Evolutionary conservation across 805 yeast genomes (phyloP).

Genomic region (Pichia cephalocereana): DNA sequence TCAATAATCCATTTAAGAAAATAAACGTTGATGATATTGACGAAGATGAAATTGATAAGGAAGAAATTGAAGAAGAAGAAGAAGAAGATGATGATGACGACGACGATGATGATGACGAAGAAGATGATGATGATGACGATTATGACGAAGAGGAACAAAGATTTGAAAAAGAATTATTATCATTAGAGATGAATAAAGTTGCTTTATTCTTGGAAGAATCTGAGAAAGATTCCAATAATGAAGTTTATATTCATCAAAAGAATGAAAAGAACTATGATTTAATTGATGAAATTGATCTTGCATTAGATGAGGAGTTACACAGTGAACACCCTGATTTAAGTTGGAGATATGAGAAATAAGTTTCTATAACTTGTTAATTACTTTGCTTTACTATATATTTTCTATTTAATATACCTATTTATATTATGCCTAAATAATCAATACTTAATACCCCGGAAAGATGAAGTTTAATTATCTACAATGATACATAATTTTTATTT

Average conservation of each 20-base stretch:
- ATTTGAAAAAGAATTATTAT: background rate
- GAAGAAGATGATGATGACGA: background rate
- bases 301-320: constrained; percentile 9
- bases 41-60: background rate
- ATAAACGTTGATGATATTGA: background rate
- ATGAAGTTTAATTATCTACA: background rate
- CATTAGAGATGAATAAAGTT: constrained; percentile 5
- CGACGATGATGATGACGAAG: constrained; percentile 3
- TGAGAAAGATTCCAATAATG: background rate
- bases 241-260: constrained; percentile 2
- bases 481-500: background rate
- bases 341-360: background rate
- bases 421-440: background rate
- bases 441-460: background rate
- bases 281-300: constrained; percentile 11
- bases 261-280: constrained; percentile 1
- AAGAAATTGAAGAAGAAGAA: background rate
- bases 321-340: background rate
- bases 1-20: too few relatives aligned
- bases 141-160: background rate
- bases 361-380: background rate
- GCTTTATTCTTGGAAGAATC: constrained; percentile 1
- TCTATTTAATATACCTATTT: background rate
- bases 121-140: background rate
- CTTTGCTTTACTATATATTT: background rate